Evolutionary conservation across 352 stramenopile species (phyloP).

Genomic region (Globisporangium takayamanum): DNA sequence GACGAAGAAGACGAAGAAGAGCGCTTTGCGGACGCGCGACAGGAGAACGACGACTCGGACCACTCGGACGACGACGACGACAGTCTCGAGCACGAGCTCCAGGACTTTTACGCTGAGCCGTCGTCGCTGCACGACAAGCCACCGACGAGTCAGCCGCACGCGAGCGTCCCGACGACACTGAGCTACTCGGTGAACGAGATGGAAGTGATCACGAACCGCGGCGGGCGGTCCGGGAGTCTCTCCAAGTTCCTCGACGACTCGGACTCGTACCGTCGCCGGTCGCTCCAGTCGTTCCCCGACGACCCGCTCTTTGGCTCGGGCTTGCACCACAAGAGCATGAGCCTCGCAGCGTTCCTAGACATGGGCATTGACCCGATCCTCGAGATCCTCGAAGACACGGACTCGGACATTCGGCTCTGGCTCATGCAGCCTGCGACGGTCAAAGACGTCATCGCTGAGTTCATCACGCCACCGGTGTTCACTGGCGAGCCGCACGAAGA

Average conservation of each 20-base stretch:
- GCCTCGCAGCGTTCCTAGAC: slow-evolving; percentile 53
- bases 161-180: slow-evolving; percentile 48
- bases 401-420: slow-evolving; percentile 82
- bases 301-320: slow-evolving; percentile 37
- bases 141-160: slow-evolving; percentile 1
- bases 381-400: slow-evolving; percentile 79
- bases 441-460: slow-evolving; percentile 69
- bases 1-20: slow-evolving; percentile 42
- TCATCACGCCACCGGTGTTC: slow-evolving; percentile 73
- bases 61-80: slow-evolving; percentile 10
- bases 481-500: slow-evolving; percentile 74
- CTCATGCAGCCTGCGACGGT: slow-evolving; percentile 75
- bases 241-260: slow-evolving; percentile 80
- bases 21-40: slow-evolving; percentile 24
- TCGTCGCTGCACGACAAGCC: slow-evolving; percentile 3
- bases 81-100: slow-evolving; percentile 17
- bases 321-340: slow-evolving; percentile 64
- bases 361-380: slow-evolving; percentile 85
- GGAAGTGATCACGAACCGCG: slow-evolving; percentile 77
- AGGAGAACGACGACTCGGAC: slow-evolving; percentile 10
- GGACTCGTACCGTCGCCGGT: slow-evolving; percentile 64
- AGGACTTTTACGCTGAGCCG: slow-evolving; percentile 14
- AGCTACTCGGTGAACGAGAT: slow-evolving; percentile 81
- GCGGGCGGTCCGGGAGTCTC: slow-evolving; percentile 53
- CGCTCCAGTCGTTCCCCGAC: slow-evolving; percentile 68